Percentiles rank a stretch among this genome's conserved stretches.
Evolutionary conservation across 331 rosid species (phyloP).

Genomic region (Saraca asoca): DNA sequence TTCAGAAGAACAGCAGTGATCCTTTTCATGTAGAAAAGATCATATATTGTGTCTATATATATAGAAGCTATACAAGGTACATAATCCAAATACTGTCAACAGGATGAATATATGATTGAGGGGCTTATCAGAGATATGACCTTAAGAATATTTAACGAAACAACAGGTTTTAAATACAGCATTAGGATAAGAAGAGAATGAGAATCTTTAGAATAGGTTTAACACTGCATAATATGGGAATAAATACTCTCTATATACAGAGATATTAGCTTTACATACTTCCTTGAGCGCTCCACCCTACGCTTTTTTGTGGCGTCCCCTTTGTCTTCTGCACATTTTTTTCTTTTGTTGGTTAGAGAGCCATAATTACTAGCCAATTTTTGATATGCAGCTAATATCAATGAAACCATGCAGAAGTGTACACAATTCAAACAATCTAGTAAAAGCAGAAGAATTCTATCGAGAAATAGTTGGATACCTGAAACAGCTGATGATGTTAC

Average conservation of each 20-base stretch:
- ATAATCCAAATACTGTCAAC: neutral
- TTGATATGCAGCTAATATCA: neutral
- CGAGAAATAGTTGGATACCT: constrained; percentile 48
- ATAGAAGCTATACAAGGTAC: neutral
- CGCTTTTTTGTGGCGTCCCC: constrained; percentile 89
- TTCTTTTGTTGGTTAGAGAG: constrained; percentile 30
- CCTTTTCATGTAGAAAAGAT: too few relatives aligned
- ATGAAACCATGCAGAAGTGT: too few relatives aligned
- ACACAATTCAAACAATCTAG: too few relatives aligned
- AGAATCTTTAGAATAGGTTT: too few relatives aligned
- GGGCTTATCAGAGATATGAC: too few relatives aligned
- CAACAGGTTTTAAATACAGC: too few relatives aligned
- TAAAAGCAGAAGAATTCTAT: too few relatives aligned
- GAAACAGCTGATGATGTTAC: constrained; percentile 76
- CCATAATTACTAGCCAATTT: neutral
- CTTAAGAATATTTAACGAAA: too few relatives aligned
- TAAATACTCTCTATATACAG: constrained; percentile 15
- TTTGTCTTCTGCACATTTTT: constrained; percentile 67
- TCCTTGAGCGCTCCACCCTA: constrained; percentile 93
- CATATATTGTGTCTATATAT: too few relatives aligned
- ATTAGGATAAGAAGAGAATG: neutral
- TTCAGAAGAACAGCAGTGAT: too few relatives aligned
- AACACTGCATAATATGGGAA: constrained; percentile 1
- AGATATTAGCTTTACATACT: constrained; percentile 58
- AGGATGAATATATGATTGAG: too few relatives aligned